Evolutionary conservation across 768 basidiomycete genomes (phyloP).

Genomic region (Porphyrellus cyaneotinctus): DNA sequence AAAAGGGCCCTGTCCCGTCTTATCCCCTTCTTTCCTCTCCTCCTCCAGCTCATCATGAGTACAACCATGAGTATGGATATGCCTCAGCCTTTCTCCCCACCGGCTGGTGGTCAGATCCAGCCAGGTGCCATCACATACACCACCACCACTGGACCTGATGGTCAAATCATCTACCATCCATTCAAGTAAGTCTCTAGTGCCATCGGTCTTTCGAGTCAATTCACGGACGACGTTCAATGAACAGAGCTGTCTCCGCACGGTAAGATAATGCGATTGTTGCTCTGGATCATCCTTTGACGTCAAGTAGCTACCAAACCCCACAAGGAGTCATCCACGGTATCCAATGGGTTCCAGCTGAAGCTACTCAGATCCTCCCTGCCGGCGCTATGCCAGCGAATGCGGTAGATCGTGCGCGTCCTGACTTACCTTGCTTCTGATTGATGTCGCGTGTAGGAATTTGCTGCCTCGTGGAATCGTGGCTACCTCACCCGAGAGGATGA

Average conservation of each 20-base stretch:
- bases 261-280: constrained; percentile 28
- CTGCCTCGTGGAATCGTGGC: constrained; percentile 51
- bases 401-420: constrained; percentile 36
- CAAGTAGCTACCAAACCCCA: constrained; percentile 63
- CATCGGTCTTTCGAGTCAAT: constrained; percentile 2
- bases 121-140: constrained; percentile 75
- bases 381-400: constrained; percentile 58
- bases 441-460: constrained; percentile 46
- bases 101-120: constrained; percentile 43
- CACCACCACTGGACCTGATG: constrained; percentile 58
- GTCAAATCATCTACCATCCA: constrained; percentile 60
- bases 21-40: constrained; percentile 11
- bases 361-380: constrained; percentile 54
- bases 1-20: constrained; percentile 15
- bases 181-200: constrained; percentile 54
- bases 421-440: background rate
- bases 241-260: constrained; percentile 73
- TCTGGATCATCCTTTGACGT: constrained; percentile 6
- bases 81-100: constrained; percentile 30
- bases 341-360: constrained; percentile 65
- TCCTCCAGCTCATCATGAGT: constrained; percentile 18
- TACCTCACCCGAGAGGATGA: constrained; percentile 39
- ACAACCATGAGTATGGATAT: constrained; percentile 22
- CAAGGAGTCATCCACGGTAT: constrained; percentile 64
- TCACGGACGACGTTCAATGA: constrained; percentile 17